These are phyloP conservation scores for Hondaea fermentalgiana DNA, from an alignment of 108 stramenopile genomes.

Conservation along the genomic window DNA sequence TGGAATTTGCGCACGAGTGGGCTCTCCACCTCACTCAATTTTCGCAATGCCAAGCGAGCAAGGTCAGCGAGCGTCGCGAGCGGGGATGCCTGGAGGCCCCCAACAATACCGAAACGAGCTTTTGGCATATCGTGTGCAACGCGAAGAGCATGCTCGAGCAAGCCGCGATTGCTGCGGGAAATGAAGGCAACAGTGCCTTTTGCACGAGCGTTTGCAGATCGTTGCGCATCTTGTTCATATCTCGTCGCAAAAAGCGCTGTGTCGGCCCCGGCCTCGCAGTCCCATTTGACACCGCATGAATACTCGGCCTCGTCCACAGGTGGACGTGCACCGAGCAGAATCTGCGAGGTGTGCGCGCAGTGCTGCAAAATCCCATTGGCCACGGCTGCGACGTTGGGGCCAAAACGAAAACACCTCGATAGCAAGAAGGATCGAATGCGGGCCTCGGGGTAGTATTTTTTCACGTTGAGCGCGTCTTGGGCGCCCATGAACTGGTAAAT, in stretches of 20 bases:
- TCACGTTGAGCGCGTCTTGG: neutral
- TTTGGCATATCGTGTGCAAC: neutral
- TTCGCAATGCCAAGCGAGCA: neutral
- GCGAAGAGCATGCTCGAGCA: neutral
- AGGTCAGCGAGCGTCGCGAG: neutral
- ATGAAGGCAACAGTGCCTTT: neutral
- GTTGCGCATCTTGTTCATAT: neutral
- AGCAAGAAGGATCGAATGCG: neutral
- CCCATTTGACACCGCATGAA: neutral
- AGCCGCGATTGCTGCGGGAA: neutral
- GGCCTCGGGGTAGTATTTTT: neutral
- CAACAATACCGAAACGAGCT: neutral
- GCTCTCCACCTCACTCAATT: neutral
- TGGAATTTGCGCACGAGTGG: neutral
- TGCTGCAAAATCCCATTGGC: neutral
- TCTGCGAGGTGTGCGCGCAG: neutral
- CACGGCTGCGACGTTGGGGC: neutral
- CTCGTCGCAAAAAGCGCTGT: neutral
- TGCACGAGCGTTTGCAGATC: neutral
- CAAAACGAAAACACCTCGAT: constrained; percentile 6
- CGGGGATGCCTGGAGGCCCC: neutral
- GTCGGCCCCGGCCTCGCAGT: neutral
- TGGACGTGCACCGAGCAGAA: neutral
- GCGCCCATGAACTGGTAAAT: constrained; percentile 12
- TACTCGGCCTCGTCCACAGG: too few relatives aligned